Evolutionary conservation across 108 stramenopile species (phyloP), one percentile per base, ranked within the genome.

Genomic region (Epipyxis sp.): DNA sequence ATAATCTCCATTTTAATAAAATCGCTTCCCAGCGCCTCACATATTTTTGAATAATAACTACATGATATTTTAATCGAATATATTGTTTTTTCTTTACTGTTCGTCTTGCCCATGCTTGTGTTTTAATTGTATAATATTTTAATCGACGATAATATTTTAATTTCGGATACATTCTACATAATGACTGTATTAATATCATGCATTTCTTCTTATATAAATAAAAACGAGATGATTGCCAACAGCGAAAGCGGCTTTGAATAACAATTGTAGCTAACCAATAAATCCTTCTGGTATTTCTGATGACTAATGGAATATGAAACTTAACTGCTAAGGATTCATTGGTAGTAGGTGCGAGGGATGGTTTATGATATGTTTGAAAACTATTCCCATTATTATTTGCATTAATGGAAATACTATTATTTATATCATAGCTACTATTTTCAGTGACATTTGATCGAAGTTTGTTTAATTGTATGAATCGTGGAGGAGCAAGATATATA

Each of bases 161-260:
- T 57, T 74, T 74, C 6, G 71, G 71, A 13, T 32, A 74, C 71
- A 74, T 74, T n/a, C 71, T 13, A 54, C 44, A 46, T 10, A 74
- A 43, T 43, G 41, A 42, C 34, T 74, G 71, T 34, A 74, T 27
- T 27, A 74, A 42, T 43, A 74, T 20, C 16, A 74, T 25, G 6
- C 71, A 42, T 57, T 42, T 27, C 25, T 54, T 54, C 71, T 74
- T 46, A 6, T 42, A 3, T 10, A 35, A 57, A 39, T 35, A 74
- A 37, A 43, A 37, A 10, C 43, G 40, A 6, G 27, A 27, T 74
- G 16, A 16, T 43, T 43, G 6, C 46, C 44, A 74, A 32, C 71
- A 54, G 6, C 71, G 71, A 34, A 13, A 74, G 3, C 3, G 34
- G 20, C 41, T 35, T 74, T 74, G 71, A 35, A 74, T 74, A 10